Evolutionary conservation across 2,329 filamentous ascomycete species (phyloP).

Genomic region (Alternaria sp.): DNA sequence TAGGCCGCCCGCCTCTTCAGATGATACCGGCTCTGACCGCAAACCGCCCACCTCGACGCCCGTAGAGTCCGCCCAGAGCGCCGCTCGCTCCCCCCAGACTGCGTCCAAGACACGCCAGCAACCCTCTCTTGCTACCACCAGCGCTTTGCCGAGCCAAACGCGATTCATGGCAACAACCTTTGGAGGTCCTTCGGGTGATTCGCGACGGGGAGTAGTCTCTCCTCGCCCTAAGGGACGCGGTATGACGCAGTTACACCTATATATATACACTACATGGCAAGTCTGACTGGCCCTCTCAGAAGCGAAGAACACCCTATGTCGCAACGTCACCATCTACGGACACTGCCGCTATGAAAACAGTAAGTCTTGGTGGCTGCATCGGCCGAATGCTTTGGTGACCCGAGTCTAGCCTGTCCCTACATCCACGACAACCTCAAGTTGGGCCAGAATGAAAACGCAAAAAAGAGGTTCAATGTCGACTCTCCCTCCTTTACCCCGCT

Average conservation of each 20-base stretch:
- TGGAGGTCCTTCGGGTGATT: slow-evolving; percentile 50
- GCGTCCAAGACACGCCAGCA: slow-evolving; percentile 29
- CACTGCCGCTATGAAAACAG: slow-evolving; percentile 93
- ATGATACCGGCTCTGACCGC: slow-evolving; percentile 40
- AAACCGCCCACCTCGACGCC: slow-evolving; percentile 34
- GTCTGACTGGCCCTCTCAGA: slow-evolving; percentile 56
- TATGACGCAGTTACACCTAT: slow-evolving; percentile 34
- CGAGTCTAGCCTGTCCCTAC: slow-evolving; percentile 71
- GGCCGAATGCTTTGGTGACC: slow-evolving; percentile 29
- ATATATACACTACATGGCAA: background rate
- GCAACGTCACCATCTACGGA: slow-evolving; percentile 92
- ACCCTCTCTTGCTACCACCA: slow-evolving; percentile 26
- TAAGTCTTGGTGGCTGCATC: slow-evolving; percentile 31
- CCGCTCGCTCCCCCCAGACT: slow-evolving; percentile 29
- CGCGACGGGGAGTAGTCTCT: slow-evolving; percentile 53
- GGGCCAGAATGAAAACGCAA: slow-evolving; percentile 63
- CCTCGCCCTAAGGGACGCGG: slow-evolving; percentile 56
- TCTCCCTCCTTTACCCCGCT: slow-evolving; percentile 92
- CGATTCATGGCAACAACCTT: slow-evolving; percentile 51
- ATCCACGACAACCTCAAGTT: slow-evolving; percentile 81
- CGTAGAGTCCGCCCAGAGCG: slow-evolving; percentile 24
- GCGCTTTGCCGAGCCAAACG: slow-evolving; percentile 27
- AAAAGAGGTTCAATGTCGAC: slow-evolving; percentile 91
- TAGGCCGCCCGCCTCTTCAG: slow-evolving; percentile 38
- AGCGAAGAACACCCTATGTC: slow-evolving; percentile 86